Evolutionary conservation across 257 asterid genomes (phyloP).

Genomic region (Petrea volubilis): DNA sequence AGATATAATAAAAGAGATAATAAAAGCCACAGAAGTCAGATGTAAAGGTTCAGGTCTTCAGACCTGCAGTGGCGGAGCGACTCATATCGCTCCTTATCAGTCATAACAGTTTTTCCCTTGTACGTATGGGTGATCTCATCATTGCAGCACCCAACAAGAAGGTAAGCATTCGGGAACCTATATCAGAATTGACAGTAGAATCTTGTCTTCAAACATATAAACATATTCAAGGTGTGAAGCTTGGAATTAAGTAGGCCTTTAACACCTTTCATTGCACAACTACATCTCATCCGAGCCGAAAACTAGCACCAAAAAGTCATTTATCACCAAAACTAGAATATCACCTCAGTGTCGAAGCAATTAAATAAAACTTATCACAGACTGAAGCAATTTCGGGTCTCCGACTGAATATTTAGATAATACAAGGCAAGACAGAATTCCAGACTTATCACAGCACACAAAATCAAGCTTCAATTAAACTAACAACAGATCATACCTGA

Average conservation of each 20-base stretch:
- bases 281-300: neutral
- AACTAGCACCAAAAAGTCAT: neutral
- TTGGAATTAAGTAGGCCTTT: neutral
- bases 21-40: neutral
- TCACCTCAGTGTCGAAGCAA: neutral
- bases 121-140: slow-evolving; percentile 67
- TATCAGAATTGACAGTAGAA: no score
- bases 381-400: no score
- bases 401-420: neutral
- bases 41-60: neutral
- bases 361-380: neutral
- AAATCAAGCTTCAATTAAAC: neutral
- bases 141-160: slow-evolving; percentile 84
- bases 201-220: neutral
- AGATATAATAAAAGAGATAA: neutral
- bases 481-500: neutral
- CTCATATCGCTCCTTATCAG: slow-evolving; percentile 67
- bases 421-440: neutral
- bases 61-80: slow-evolving; percentile 84
- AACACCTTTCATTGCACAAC: neutral
- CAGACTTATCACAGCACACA: neutral
- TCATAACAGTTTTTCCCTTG: slow-evolving; percentile 88
- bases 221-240: neutral
- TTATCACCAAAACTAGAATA: neutral
- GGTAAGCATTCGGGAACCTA: slow-evolving; percentile 64